Conservation (phyloP, 78 protist genomes). For the Acrasis kona region DNA sequence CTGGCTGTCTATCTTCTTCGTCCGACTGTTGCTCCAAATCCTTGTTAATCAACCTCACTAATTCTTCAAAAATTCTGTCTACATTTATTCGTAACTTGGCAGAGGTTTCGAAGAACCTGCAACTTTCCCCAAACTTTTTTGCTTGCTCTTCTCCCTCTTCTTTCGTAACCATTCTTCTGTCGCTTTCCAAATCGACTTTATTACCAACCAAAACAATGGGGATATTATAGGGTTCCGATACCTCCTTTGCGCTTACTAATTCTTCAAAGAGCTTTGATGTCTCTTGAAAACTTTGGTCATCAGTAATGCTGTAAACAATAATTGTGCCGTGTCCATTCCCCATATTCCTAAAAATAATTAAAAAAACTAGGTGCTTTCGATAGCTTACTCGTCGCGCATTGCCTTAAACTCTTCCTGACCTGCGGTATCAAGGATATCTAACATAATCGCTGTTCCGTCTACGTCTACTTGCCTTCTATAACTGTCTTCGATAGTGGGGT, state of each 20-base stretch:
- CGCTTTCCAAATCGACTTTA: conserved; percentile 89
- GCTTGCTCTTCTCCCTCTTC: conserved; percentile 90
- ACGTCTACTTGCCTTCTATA: conserved; percentile 81
- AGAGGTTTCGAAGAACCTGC: background rate
- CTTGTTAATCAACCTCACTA: background rate
- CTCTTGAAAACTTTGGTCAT: no score
- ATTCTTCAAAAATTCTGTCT: background rate
- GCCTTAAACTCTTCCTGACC: conserved; percentile 89
- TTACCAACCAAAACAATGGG: conserved; percentile 90
- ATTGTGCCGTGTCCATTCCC: no score
- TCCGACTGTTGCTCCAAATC: no score
- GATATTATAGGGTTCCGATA: no score
- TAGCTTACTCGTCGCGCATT: conserved; percentile 60
- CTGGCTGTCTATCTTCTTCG: no score
- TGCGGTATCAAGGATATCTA: conserved; percentile 92
- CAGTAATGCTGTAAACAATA: no score
- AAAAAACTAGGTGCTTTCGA: conserved; percentile 44
- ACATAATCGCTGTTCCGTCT: conserved; percentile 62
- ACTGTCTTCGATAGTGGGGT: conserved; percentile 85
- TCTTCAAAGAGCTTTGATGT: no score
- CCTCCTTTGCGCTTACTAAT: no score
- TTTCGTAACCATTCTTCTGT: conserved; percentile 68
- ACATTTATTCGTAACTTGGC: background rate
- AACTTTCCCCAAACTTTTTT: conserved; percentile 25
- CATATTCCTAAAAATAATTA: no score